Conservation (phyloP, 768 basidiomycete genomes). For the Termitomyces sp. region DNA sequence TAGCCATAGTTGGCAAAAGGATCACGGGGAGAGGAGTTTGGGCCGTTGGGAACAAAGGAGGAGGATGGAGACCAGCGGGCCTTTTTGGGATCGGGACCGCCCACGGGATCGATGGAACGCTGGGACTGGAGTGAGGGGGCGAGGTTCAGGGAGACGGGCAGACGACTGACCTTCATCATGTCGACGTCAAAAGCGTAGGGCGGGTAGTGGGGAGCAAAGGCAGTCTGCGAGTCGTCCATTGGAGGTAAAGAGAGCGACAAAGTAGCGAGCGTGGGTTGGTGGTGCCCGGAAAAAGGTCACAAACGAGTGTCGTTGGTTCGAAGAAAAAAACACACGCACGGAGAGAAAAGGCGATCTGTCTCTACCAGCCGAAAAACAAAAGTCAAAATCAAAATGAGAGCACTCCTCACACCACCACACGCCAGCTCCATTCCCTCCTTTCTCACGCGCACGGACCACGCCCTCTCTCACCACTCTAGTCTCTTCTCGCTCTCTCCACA, state of each 20-base stretch:
- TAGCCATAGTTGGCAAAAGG: constrained; percentile 88
- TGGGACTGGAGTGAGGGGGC: constrained; percentile 24
- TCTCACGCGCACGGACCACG: constrained; percentile 18
- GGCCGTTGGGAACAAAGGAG: constrained; percentile 28
- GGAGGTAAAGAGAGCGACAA: constrained; percentile 31
- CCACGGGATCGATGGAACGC: constrained; percentile 84
- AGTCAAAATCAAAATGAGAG: constrained; percentile 13
- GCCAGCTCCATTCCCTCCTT: background rate
- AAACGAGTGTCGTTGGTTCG: constrained; percentile 23
- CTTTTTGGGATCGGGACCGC: constrained; percentile 85
- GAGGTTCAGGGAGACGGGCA: too few species aligned
- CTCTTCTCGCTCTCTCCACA: too few species aligned
- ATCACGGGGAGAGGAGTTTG: constrained; percentile 47
- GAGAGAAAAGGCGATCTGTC: constrained; percentile 16
- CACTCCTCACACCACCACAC: background rate
- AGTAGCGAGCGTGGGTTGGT: constrained; percentile 50
- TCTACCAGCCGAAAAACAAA: constrained; percentile 16
- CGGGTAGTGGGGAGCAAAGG: constrained; percentile 66
- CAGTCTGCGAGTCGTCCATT: constrained; percentile 76
- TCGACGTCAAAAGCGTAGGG: constrained; percentile 79
- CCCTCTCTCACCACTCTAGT: too few species aligned
- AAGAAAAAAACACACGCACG: constrained; percentile 30
- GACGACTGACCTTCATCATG: constrained; percentile 78
- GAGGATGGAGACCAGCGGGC: constrained; percentile 83
- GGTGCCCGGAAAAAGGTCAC: constrained; percentile 19